Conservation (phyloP, 371 early-diverging fungal genomes). For the Mucor indicus region DNA sequence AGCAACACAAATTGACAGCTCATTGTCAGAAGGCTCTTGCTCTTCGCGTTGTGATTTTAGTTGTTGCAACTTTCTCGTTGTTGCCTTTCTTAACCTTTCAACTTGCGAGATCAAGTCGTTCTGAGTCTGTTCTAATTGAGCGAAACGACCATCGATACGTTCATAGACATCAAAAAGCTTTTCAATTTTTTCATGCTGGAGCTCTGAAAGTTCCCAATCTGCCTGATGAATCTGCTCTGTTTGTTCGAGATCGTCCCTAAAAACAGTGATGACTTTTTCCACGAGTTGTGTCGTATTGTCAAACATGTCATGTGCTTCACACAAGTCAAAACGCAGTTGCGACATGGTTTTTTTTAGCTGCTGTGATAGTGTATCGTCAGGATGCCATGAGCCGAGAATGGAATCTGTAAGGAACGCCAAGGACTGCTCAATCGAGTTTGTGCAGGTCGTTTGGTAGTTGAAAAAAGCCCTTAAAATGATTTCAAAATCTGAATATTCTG, state of each 20-base stretch:
- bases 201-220: conserved; percentile 39
- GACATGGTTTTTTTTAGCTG: conserved; percentile 29
- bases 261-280: conserved; percentile 51
- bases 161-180: conserved; percentile 47
- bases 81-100: conserved; percentile 25
- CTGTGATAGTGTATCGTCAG: background rate
- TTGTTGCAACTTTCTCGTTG: background rate
- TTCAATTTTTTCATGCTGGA: conserved; percentile 37
- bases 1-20: conserved; percentile 7
- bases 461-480: conserved; percentile 52
- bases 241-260: conserved; percentile 52
- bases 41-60: background rate
- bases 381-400: conserved; percentile 22
- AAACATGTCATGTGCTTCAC: conserved; percentile 57
- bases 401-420: conserved; percentile 55
- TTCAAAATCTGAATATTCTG: conserved; percentile 49
- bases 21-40: conserved; percentile 4
- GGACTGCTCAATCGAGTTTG: conserved; percentile 49
- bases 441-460: conserved; percentile 53
- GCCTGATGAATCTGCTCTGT: conserved; percentile 44
- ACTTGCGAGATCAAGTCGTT: conserved; percentile 34
- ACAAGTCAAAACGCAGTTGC: conserved; percentile 46
- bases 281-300: conserved; percentile 53
- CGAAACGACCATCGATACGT: conserved; percentile 38
- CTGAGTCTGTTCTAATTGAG: conserved; percentile 35